Conservation (phyloP, 2,329 filamentous ascomycete genomes). For the Alternaria conjuncta region DNA sequence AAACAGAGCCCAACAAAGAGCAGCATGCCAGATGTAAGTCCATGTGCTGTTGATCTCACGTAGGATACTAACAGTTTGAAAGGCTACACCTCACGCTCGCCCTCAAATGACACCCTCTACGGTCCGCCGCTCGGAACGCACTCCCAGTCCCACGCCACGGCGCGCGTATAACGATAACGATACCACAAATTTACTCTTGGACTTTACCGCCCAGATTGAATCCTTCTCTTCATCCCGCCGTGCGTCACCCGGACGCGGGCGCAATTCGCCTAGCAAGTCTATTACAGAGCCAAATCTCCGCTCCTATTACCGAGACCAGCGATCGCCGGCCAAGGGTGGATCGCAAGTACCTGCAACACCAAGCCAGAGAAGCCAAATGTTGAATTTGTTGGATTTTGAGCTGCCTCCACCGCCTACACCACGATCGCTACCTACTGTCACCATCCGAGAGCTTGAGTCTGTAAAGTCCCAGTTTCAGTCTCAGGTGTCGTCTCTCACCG, state of each 20-base stretch:
- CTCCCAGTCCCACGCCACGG: slow-evolving; percentile 62
- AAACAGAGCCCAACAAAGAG: slow-evolving; percentile 62
- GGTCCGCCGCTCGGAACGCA: slow-evolving; percentile 51
- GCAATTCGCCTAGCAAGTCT: slow-evolving; percentile 60
- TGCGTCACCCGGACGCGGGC: slow-evolving; percentile 46
- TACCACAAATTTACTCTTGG: slow-evolving; percentile 80
- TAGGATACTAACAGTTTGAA: slow-evolving; percentile 7
- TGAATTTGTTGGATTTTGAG: slow-evolving; percentile 76
- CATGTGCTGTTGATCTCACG: neutral
- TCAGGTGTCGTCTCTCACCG: slow-evolving; percentile 92
- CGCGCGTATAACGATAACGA: slow-evolving; percentile 58
- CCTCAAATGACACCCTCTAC: slow-evolving; percentile 58
- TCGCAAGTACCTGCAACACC: slow-evolving; percentile 39
- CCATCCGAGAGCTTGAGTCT: slow-evolving; percentile 88
- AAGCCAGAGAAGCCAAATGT: slow-evolving; percentile 38
- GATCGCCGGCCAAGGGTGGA: slow-evolving; percentile 40
- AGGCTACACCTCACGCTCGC: slow-evolving; percentile 45
- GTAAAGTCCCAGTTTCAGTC: slow-evolving; percentile 90
- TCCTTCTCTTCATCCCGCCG: slow-evolving; percentile 54
- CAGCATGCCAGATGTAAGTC: slow-evolving; percentile 24
- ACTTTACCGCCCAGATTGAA: slow-evolving; percentile 83
- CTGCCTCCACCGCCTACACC: slow-evolving; percentile 93
- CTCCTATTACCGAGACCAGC: slow-evolving; percentile 42
- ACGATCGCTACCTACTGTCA: slow-evolving; percentile 87
- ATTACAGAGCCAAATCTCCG: slow-evolving; percentile 59